These are phyloP conservation scores for Neurospora sp. DNA, from an alignment of 495 filamentous ascomycete genomes.

Conservation along the genomic window DNA sequence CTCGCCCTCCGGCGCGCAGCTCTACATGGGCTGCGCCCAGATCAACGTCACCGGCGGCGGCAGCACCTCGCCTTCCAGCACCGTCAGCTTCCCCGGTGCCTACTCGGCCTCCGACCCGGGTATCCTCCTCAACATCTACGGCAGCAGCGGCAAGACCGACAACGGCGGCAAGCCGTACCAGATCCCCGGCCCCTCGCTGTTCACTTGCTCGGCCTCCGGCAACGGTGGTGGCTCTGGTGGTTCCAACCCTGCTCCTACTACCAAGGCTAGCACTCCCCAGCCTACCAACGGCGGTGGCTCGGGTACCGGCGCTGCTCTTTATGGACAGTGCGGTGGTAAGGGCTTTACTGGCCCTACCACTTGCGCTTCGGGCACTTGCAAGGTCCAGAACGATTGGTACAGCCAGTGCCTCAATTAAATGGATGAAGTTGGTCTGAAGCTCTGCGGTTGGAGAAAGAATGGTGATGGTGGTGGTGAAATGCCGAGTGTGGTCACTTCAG, in stretches of 20 bases:
- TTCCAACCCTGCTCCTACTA: background rate
- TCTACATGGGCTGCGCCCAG: slow-evolving; percentile 39
- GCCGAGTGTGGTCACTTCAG: background rate
- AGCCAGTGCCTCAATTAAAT: slow-evolving; percentile 10
- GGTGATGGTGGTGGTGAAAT: background rate
- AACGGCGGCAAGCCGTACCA: slow-evolving; percentile 29
- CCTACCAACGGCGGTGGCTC: background rate
- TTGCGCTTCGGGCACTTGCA: slow-evolving; percentile 18
- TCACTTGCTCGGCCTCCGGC: slow-evolving; percentile 19
- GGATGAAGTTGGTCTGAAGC: background rate
- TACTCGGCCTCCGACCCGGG: slow-evolving; percentile 39
- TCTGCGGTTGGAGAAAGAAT: background rate
- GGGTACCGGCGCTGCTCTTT: slow-evolving; percentile 6
- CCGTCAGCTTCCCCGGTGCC: slow-evolving; percentile 39
- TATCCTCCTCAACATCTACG: slow-evolving; percentile 35
- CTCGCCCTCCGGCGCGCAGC: slow-evolving; percentile 34
- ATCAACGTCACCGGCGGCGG: slow-evolving; percentile 42
- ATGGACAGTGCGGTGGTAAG: slow-evolving; percentile 20
- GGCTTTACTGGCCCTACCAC: slow-evolving; percentile 15
- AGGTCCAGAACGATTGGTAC: slow-evolving; percentile 17
- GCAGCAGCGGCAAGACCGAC: slow-evolving; percentile 21
- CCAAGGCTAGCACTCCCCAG: background rate
- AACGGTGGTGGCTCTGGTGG: slow-evolving; percentile 7
- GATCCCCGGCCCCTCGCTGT: slow-evolving; percentile 30
- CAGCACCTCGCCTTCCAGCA: slow-evolving; percentile 24